These are phyloP conservation scores for Kuraishia piskuri DNA, from an alignment of 805 yeast genomes.

Conservation along the genomic window DNA sequence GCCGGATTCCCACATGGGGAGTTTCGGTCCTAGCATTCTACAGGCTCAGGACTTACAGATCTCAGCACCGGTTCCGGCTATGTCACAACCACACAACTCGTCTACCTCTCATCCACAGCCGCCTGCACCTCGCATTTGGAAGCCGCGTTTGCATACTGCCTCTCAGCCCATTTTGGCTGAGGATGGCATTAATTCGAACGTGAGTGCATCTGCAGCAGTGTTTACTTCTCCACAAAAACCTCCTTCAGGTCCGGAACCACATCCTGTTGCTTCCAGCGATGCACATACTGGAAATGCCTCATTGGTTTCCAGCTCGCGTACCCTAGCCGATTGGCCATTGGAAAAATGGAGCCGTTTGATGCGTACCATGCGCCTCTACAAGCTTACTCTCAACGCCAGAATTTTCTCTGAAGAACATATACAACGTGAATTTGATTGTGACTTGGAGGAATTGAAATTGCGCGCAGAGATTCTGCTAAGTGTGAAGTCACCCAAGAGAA, in stretches of 20 bases:
- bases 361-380: neutral
- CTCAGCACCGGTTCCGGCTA: neutral
- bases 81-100: neutral
- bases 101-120: neutral
- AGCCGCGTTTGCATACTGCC: neutral
- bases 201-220: neutral
- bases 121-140: neutral
- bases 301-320: neutral
- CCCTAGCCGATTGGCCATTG: neutral
- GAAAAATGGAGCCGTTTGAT: neutral
- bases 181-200: neutral
- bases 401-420: neutral
- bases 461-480: neutral
- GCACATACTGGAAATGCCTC: neutral
- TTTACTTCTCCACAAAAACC: neutral
- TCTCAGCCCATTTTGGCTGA: neutral
- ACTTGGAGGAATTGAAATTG: neutral
- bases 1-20: neutral
- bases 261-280: neutral
- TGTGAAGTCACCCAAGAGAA: neutral
- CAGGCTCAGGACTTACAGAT: neutral
- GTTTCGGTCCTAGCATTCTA: neutral
- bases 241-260: neutral
- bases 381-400: neutral
- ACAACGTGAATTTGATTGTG: neutral